Percentiles rank a stretch among this genome's conserved stretches.
Conservation (phyloP, 306 rosid species). For the Dryas drummondii region DNA sequence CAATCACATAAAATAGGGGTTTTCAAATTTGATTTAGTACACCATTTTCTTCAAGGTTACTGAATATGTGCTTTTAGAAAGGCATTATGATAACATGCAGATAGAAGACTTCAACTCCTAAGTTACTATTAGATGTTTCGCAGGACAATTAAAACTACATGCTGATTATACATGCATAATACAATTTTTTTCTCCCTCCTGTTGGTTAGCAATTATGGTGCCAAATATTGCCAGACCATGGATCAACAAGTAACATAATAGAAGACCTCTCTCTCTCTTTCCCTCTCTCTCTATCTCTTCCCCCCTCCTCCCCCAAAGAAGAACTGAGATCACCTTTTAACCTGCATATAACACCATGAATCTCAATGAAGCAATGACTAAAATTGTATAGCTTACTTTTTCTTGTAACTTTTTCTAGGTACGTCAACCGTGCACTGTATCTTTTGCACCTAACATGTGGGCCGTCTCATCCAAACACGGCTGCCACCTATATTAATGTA, state of each 20-base stretch:
- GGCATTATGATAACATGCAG: too few relatives aligned
- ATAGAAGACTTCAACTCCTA: background rate
- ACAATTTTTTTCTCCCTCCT: background rate
- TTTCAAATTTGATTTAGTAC: background rate
- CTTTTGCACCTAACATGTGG: conserved; percentile 96
- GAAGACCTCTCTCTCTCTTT: background rate
- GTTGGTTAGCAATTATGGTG: background rate
- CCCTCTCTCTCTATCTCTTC: background rate
- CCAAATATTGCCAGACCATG: background rate
- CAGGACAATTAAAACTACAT: too few relatives aligned
- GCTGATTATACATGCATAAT: too few relatives aligned
- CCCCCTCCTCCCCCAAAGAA: background rate
- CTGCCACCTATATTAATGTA: conserved; percentile 95
- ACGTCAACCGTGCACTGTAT: conserved; percentile 90
- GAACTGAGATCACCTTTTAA: background rate
- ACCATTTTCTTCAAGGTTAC: background rate
- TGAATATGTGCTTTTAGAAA: background rate
- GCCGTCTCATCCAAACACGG: conserved; percentile 99
- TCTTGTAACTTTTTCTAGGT: conserved; percentile 44
- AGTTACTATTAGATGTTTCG: too few relatives aligned
- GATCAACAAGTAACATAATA: background rate
- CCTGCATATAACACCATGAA: background rate
- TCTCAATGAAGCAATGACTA: background rate
- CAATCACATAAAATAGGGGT: too few relatives aligned
- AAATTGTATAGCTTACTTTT: conserved; percentile 7